Percentiles rank a stretch among this genome's conserved stretches.
phyloP scores from a whole-genome alignment of 2,329 filamentous ascomycete genomes.

The Venturia carpophila region DNA sequence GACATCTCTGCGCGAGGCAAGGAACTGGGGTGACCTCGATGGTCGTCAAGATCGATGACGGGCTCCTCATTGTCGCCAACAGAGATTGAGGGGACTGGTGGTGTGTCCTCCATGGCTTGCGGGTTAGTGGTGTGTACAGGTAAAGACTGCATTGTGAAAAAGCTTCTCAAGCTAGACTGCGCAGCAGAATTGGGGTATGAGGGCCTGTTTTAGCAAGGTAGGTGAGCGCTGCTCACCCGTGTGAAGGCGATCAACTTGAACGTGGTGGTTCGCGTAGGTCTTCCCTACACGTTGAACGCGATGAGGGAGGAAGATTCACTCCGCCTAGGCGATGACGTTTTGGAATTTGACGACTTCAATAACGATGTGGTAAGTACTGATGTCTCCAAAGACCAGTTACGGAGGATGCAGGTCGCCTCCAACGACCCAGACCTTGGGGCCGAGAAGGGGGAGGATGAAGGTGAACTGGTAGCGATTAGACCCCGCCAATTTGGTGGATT shows the following conservation, averaged over 20 bases:
- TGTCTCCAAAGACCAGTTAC: constrained; percentile 60
- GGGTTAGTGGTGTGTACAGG: constrained; percentile 21
- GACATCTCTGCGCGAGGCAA: constrained; percentile 48
- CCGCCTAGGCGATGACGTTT: constrained; percentile 21
- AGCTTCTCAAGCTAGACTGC: neutral
- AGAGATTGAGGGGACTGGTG: neutral
- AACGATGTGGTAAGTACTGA: constrained; percentile 17
- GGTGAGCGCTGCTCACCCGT: constrained; percentile 48
- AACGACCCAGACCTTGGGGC: constrained; percentile 89
- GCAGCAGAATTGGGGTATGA: neutral
- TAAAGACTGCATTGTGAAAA: constrained; percentile 15
- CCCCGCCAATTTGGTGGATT: constrained; percentile 90
- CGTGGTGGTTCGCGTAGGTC: constrained; percentile 38
- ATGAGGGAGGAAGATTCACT: constrained; percentile 25
- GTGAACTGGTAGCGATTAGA: constrained; percentile 62
- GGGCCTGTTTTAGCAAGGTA: neutral
- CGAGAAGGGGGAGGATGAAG: constrained; percentile 80
- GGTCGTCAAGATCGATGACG: constrained; percentile 78
- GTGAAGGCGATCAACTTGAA: constrained; percentile 45
- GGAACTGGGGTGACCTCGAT: constrained; percentile 60
- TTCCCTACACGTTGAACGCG: constrained; percentile 38
- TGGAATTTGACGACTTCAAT: neutral
- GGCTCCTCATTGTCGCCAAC: constrained; percentile 48
- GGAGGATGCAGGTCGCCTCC: constrained; percentile 97
- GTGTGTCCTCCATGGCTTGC: neutral